A percentile compares a stretch with the other conserved stretches of the same genome.
These are phyloP conservation scores for Chimonanthus praecox DNA, from an alignment of 164 flowering plant species.

Conservation along the genomic window DNA sequence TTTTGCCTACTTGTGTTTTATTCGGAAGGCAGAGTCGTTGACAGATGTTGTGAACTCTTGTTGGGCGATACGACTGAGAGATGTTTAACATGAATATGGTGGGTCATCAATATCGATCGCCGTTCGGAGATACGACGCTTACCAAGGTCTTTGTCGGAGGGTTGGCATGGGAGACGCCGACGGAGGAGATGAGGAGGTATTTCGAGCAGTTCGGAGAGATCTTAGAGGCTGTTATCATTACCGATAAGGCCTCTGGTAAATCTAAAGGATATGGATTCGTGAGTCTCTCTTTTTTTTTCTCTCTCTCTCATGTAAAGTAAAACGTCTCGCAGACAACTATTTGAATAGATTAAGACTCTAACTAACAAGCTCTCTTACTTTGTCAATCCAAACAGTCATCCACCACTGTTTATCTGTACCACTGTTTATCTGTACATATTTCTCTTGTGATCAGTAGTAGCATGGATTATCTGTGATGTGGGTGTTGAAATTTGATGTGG, in stretches of 20 bases:
- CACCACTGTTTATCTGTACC: too few relatives aligned
- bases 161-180: constrained; percentile 92
- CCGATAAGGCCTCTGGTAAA: constrained; percentile 71
- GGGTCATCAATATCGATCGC: constrained; percentile 64
- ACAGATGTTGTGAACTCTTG: too few relatives aligned
- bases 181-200: constrained; percentile 64
- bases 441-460: background rate
- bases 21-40: too few relatives aligned
- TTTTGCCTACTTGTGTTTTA: background rate
- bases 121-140: constrained; percentile 81
- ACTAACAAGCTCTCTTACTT: too few relatives aligned
- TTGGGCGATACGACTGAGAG: background rate
- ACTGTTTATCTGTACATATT: background rate
- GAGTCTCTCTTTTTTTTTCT: constrained; percentile 18
- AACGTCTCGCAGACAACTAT: too few relatives aligned
- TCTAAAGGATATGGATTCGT: constrained; percentile 98
- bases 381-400: too few relatives aligned
- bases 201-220: constrained; percentile 91
- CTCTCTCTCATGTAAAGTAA: background rate
- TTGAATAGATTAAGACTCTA: too few relatives aligned
- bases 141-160: constrained; percentile 95
- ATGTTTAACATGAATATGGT: constrained; percentile 30
- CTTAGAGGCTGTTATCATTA: constrained; percentile 87
- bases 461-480: background rate
- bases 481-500: background rate